These are phyloP conservation scores for Hypoxylon sp. DNA, from an alignment of 2,329 filamentous ascomycete species.

Conservation along the genomic window DNA sequence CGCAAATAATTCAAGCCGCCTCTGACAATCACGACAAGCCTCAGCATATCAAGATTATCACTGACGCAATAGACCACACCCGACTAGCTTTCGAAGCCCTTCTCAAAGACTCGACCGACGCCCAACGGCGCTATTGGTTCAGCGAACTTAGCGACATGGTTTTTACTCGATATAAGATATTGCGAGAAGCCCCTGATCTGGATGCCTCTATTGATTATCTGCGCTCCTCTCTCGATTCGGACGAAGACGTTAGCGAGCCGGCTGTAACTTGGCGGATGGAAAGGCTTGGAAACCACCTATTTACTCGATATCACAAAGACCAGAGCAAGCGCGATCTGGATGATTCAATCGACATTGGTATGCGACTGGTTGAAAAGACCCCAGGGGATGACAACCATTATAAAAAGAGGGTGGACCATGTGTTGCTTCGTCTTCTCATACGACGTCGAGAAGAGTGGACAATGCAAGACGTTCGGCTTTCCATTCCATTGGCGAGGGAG, in stretches of 20 bases:
- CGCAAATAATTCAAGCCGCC: background rate
- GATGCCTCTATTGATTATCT: background rate
- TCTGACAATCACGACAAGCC: background rate
- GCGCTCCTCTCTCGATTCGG: background rate
- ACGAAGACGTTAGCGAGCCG: background rate
- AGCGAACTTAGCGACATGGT: background rate
- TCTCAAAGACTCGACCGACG: background rate
- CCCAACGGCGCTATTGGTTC: background rate
- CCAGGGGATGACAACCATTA: background rate
- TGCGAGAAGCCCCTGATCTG: background rate
- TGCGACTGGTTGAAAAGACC: background rate
- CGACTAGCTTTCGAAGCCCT: background rate
- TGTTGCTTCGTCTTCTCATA: background rate
- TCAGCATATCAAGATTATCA: background rate
- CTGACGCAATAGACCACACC: background rate
- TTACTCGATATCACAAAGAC: background rate
- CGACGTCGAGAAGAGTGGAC: background rate
- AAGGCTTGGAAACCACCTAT: background rate
- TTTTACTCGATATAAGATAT: background rate
- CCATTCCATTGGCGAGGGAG: background rate
- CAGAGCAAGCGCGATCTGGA: background rate
- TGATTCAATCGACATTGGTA: background rate
- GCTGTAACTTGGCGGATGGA: background rate
- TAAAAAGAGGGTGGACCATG: background rate
- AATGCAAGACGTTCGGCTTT: background rate